These are phyloP conservation scores for Ostreobium quekettii DNA, from an alignment of 139 green algal species.

Conservation along the genomic window DNA sequence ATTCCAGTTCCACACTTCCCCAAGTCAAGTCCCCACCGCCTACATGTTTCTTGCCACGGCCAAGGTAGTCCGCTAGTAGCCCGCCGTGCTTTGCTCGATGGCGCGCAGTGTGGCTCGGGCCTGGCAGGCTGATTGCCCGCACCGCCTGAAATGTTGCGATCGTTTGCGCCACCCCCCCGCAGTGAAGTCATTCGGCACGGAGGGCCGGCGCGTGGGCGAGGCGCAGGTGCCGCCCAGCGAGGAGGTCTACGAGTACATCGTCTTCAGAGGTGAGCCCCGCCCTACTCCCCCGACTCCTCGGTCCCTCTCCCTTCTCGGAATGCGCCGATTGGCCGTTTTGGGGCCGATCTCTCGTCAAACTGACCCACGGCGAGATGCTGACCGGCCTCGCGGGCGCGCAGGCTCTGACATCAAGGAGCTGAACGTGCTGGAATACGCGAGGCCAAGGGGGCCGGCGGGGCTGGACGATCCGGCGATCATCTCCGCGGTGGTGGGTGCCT, in stretches of 20 bases:
- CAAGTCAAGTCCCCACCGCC: not conserved
- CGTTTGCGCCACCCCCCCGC: constrained; percentile 10
- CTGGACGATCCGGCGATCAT: constrained; percentile 38
- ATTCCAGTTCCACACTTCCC: not conserved
- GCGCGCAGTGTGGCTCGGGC: not conserved
- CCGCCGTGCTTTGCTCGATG: not conserved
- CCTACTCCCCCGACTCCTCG: not conserved
- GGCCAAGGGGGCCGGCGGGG: not conserved
- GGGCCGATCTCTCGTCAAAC: too few relatives aligned
- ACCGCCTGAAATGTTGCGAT: constrained; percentile 2
- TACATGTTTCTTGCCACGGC: not conserved
- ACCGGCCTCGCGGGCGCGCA: constrained; percentile 11
- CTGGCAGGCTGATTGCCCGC: not conserved
- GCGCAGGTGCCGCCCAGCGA: constrained; percentile 60
- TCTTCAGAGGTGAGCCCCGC: constrained; percentile 69
- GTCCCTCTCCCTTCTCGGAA: too few relatives aligned
- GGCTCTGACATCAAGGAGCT: constrained; percentile 84
- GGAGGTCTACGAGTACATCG: constrained; percentile 88
- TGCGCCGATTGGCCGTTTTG: too few relatives aligned
- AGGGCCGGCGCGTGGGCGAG: constrained; percentile 66
- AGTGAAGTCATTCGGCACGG: constrained; percentile 88
- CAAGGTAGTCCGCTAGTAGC: not conserved
- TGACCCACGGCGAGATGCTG: too few relatives aligned
- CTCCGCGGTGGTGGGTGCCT: too few relatives aligned
- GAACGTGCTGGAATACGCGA: constrained; percentile 49